Evolutionary conservation across 140 eudicot genomes (phyloP).

Genomic region (Anethum foeniculum): DNA sequence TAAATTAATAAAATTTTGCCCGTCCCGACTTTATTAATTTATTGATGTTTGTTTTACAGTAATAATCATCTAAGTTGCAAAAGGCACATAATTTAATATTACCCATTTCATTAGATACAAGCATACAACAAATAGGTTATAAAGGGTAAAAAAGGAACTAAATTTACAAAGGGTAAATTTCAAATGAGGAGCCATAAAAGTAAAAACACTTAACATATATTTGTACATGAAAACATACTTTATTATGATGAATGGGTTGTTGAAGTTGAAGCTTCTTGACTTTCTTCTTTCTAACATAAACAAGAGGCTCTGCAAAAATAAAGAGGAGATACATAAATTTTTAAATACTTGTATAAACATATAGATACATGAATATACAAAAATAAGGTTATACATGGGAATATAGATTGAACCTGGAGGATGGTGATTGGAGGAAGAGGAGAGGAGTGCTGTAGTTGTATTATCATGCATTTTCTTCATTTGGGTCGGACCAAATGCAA

Average conservation of each 20-base stretch:
- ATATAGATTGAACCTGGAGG: constrained; percentile 18
- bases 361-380: background rate
- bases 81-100: background rate
- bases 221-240: constrained; percentile 5
- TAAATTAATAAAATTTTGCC: too few species aligned
- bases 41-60: too few species aligned
- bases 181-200: too few species aligned
- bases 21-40: too few species aligned
- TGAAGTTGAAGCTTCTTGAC: constrained; percentile 26
- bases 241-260: constrained; percentile 25
- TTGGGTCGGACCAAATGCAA: constrained; percentile 19
- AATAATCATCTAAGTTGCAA: background rate
- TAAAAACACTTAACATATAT: background rate
- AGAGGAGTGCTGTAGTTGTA: constrained; percentile 3
- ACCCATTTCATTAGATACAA: background rate
- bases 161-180: background rate
- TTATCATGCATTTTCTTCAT: constrained; percentile 25
- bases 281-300: constrained; percentile 51
- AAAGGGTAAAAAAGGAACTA: background rate
- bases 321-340: too few species aligned
- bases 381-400: background rate
- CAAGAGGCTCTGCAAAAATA: constrained; percentile 25
- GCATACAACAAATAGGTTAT: background rate
- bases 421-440: constrained; percentile 26
- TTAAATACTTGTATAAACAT: background rate